phyloP scores from a whole-genome alignment of 371 early-diverging fungal species.

The Encephalitozoon hellem region DNA sequence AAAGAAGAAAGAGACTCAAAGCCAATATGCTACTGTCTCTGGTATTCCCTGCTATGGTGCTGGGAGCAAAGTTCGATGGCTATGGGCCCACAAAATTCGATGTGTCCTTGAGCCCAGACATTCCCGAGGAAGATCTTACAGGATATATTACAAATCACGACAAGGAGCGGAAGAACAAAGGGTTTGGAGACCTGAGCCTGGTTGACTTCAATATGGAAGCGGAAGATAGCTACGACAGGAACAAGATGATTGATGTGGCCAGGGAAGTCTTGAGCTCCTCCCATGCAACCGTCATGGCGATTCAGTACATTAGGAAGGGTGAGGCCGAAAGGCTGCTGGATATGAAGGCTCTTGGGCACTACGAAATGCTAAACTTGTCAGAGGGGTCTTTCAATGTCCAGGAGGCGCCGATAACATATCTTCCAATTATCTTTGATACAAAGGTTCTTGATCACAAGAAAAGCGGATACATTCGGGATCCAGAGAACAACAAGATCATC shows the following conservation, averaged over 20 bases:
- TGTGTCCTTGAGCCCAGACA: background rate
- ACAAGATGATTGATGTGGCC: background rate
- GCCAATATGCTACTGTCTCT: conserved; percentile 1
- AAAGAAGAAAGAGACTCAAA: background rate
- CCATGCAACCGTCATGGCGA: conserved; percentile 22
- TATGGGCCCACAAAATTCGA: background rate
- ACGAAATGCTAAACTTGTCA: conserved; percentile 7
- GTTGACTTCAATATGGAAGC: conserved; percentile 25
- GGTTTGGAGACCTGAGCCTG: conserved; percentile 17
- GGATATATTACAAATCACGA: conserved; percentile 3
- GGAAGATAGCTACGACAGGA: background rate
- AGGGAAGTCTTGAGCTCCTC: background rate
- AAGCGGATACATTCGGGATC: background rate
- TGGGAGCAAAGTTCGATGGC: background rate
- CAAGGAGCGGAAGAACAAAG: background rate
- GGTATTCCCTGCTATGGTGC: background rate
- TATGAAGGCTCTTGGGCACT: conserved; percentile 2
- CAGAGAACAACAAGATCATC: background rate
- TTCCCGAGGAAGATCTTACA: background rate
- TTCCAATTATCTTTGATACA: conserved; percentile 35
- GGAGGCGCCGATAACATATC: background rate
- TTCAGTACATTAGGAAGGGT: conserved; percentile 14
- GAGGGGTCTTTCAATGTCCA: background rate
- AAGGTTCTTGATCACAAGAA: background rate
- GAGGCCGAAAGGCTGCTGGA: background rate